These are phyloP conservation scores for Penicillium polonicum DNA, from an alignment of 2,329 filamentous ascomycete genomes.

Conservation along the genomic window DNA sequence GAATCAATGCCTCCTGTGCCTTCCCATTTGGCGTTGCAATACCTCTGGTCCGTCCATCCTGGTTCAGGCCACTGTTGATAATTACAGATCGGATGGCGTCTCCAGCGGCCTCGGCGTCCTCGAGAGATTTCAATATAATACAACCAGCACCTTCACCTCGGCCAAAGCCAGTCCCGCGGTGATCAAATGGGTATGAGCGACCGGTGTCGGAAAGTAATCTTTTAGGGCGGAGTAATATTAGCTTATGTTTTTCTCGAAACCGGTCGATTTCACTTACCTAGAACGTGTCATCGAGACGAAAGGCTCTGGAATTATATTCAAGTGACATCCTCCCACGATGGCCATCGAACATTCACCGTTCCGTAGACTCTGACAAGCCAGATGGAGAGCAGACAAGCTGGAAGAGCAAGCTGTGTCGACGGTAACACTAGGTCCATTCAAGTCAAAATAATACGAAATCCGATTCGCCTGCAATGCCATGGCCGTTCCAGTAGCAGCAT, in stretches of 20 bases:
- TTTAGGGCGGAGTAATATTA: background rate
- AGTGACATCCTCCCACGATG: constrained; percentile 29
- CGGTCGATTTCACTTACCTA: constrained; percentile 10
- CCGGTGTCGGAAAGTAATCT: constrained; percentile 28
- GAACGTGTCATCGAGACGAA: constrained; percentile 26
- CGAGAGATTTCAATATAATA: constrained; percentile 27
- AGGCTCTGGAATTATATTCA: constrained; percentile 27
- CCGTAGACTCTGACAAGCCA: constrained; percentile 26
- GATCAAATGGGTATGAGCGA: constrained; percentile 28
- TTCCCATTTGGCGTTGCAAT: constrained; percentile 29
- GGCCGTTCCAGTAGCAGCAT: constrained; percentile 24
- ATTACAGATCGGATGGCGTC: constrained; percentile 25
- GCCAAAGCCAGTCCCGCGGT: constrained; percentile 29
- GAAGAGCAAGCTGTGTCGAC: constrained; percentile 34
- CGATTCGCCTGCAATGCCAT: constrained; percentile 28
- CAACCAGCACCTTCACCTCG: constrained; percentile 39
- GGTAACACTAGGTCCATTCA: constrained; percentile 31
- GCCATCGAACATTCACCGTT: constrained; percentile 27
- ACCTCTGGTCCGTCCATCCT: constrained; percentile 25
- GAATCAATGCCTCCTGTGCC: constrained; percentile 43
- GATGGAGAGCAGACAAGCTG: constrained; percentile 27
- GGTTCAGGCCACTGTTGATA: constrained; percentile 23
- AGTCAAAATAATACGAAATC: constrained; percentile 32
- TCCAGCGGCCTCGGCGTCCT: constrained; percentile 27
- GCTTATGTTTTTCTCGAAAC: background rate